Evolutionary conservation across 2,329 filamentous ascomycete species (phyloP).

Genomic region (Xylaria sp.): DNA sequence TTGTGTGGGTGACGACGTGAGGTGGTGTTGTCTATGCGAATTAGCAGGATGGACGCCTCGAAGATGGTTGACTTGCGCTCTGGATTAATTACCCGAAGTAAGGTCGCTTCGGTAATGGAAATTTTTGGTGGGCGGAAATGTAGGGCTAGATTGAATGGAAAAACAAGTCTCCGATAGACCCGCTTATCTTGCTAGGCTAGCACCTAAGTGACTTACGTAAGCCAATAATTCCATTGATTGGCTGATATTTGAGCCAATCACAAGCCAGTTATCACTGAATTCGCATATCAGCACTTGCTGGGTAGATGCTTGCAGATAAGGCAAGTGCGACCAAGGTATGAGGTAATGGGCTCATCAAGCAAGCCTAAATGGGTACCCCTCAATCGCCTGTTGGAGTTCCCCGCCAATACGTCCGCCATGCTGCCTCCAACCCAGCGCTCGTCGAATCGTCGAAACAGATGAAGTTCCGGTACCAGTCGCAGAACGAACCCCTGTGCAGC

Average conservation of each 20-base stretch:
- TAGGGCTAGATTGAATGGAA: slow-evolving; percentile 48
- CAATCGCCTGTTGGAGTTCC: slow-evolving; percentile 7
- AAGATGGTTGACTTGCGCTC: slow-evolving; percentile 47
- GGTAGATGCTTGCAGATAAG: slow-evolving; percentile 9
- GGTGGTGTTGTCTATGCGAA: slow-evolving; percentile 49
- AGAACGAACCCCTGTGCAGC: slow-evolving; percentile 35
- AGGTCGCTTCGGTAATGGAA: slow-evolving; percentile 46
- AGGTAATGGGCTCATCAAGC: slow-evolving; percentile 24
- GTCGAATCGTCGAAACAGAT: slow-evolving; percentile 4
- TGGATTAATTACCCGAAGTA: slow-evolving; percentile 46
- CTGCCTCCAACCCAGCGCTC: slow-evolving; percentile 2
- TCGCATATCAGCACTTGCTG: background rate
- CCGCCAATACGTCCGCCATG: slow-evolving; percentile 9
- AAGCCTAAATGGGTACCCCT: slow-evolving; percentile 22
- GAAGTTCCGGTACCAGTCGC: slow-evolving; percentile 23
- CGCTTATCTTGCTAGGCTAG: background rate
- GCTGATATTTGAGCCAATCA: slow-evolving; percentile 39
- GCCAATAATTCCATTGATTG: background rate
- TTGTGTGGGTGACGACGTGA: slow-evolving; percentile 43
- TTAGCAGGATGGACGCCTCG: slow-evolving; percentile 46
- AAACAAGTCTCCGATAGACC: slow-evolving; percentile 43
- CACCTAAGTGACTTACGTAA: background rate
- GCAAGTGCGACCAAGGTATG: slow-evolving; percentile 13
- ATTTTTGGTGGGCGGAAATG: slow-evolving; percentile 49
- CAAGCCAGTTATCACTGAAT: background rate